Evolutionary conservation across 805 yeast species (phyloP).

Genomic region (Ogataea paradorogensis): DNA sequence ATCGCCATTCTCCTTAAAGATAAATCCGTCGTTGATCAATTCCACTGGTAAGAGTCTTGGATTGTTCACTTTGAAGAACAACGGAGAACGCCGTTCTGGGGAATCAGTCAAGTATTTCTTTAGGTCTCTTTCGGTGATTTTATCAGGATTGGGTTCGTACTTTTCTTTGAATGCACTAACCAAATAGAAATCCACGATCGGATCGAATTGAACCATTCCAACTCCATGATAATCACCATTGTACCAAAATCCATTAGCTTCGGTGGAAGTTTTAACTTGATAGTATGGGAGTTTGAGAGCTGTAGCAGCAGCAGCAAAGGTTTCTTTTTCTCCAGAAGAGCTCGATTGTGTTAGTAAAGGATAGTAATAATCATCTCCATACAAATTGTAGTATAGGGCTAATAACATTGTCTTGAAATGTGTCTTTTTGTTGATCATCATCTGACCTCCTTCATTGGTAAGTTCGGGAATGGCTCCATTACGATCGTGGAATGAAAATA

Average conservation of each 20-base stretch:
- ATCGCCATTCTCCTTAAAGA: slow-evolving; percentile 34
- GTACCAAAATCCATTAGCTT: slow-evolving; percentile 47
- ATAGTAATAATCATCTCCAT: slow-evolving; percentile 43
- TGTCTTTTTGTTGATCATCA: slow-evolving; percentile 44
- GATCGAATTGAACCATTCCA: slow-evolving; percentile 54
- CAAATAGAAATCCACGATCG: slow-evolving; percentile 39
- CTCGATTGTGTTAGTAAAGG: slow-evolving; percentile 38
- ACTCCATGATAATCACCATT: slow-evolving; percentile 40
- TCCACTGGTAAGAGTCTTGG: slow-evolving; percentile 34
- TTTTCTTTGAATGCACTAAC: slow-evolving; percentile 23
- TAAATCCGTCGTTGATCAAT: slow-evolving; percentile 23
- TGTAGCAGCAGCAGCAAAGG: slow-evolving; percentile 49
- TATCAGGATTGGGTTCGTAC: slow-evolving; percentile 22
- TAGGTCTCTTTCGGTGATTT: slow-evolving; percentile 18
- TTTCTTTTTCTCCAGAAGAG: slow-evolving; percentile 50
- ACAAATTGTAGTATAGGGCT: slow-evolving; percentile 48
- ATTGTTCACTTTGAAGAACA: slow-evolving; percentile 34
- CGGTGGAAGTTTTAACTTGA: slow-evolving; percentile 44
- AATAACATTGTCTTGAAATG: slow-evolving; percentile 47
- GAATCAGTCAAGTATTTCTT: slow-evolving; percentile 22
- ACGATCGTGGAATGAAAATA: slow-evolving; percentile 27
- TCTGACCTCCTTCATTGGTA: slow-evolving; percentile 50
- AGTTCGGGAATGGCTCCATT: slow-evolving; percentile 48
- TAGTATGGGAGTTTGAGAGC: slow-evolving; percentile 40
- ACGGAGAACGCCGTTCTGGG: slow-evolving; percentile 26